Base-by-base conservation (phyloP, 1,139 yeast species). In the Yamadazyma trypodendri region DNA sequence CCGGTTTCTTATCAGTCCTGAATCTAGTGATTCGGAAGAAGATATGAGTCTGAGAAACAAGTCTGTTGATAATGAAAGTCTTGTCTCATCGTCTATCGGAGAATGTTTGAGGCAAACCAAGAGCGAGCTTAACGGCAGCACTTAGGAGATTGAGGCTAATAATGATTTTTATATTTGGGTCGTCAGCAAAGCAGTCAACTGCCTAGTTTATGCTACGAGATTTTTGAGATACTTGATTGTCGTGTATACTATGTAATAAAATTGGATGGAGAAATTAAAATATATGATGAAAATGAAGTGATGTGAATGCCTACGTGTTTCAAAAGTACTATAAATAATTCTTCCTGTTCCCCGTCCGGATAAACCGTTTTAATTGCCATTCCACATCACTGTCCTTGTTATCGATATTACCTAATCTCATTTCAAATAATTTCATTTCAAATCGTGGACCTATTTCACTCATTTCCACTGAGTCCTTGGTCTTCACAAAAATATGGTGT, bases 391-490 rank as follows among this genome's bases (percentile, higher is more conserved):
- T 96, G 61, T 94, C 97, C 64, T 86, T 86, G 59, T 90, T 88
- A 53, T 92, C 98, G 45, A 92, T 68, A 35, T 96, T 86, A 3
- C 99, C 97, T 49, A 94, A 71, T 55, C 83, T 78, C 46, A 94
- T 68, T 58, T 92, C 97, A 57, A 81, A 92, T 45, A 92, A 66
- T 58, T 89, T 79, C 97, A 92, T 89, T 63, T 94, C 98, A 54
- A 92, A 92, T 44, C 99, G 71, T n/a, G 99, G 99, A 0, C 99
- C 99, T 28, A 94, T 85, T 58, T 92, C 99, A 45, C 97, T 92
- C 44, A 92, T 65, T 58, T 92, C 98, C 3, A 89, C 96, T 24
- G 84, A 78, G 43, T 89, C 96, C 50, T 84, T 80, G 1, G 96
- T 88, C 55, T 79, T 81, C 10, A 90, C 96, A 57, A 85, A 94